phyloP scores from a whole-genome alignment of 331 rosid species.

The Pyracantha coccinea region DNA sequence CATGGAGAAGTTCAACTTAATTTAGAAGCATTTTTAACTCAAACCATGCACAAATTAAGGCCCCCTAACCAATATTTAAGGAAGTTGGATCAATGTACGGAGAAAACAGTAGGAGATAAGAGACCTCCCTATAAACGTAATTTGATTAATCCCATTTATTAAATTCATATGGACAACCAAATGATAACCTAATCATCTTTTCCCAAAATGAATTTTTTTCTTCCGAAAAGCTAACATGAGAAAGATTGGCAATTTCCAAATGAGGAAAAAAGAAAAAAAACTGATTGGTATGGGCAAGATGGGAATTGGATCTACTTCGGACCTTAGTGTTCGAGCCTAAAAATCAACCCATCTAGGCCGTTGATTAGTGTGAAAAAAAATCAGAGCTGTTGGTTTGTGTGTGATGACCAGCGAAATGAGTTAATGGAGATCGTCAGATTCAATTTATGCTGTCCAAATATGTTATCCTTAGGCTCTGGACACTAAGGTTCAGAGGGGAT shows the following conservation, averaged over 20 bases:
- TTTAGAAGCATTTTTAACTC: background rate
- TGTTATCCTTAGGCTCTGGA: fast-evolving
- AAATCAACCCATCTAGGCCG: too few relatives aligned
- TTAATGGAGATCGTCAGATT: too few relatives aligned
- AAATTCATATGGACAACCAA: background rate
- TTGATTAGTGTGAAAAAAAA: too few relatives aligned
- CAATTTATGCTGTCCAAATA: too few relatives aligned
- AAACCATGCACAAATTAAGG: background rate
- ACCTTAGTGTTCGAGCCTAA: too few relatives aligned
- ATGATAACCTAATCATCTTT: slow-evolving; percentile 8
- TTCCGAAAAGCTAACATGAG: background rate
- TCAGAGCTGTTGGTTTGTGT: too few relatives aligned
- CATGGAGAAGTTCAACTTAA: background rate
- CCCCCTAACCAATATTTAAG: background rate
- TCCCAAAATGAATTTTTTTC: background rate
- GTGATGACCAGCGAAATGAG: too few relatives aligned
- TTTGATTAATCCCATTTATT: background rate
- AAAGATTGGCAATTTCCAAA: background rate
- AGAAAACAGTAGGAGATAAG: background rate
- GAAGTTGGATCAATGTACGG: background rate
- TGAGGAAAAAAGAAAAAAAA: background rate
- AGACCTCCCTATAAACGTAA: background rate
- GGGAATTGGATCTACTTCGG: fast-evolving
- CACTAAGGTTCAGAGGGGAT: too few relatives aligned
- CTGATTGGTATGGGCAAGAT: background rate